Conservation (phyloP, 2,329 filamentous ascomycete genomes). For the Xylariaceae sp. region DNA sequence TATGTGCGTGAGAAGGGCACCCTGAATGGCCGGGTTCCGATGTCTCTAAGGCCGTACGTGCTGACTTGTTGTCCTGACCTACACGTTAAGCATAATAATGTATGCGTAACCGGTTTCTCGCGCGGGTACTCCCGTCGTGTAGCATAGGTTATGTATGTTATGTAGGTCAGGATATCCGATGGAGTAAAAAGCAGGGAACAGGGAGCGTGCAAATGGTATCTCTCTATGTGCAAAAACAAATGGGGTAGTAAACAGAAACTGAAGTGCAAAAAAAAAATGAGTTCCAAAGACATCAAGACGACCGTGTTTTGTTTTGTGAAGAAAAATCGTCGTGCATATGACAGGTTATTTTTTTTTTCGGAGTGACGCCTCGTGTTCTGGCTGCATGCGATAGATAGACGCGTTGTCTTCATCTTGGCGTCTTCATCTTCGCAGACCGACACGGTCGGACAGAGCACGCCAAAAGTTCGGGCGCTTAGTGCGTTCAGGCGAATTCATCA, state of each 20-base stretch:
- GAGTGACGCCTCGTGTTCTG: constrained; percentile 6
- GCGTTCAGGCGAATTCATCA: constrained; percentile 39
- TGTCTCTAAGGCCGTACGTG: constrained; percentile 19
- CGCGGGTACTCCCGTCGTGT: not conserved
- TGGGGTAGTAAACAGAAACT: constrained; percentile 14
- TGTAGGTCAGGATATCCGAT: not conserved
- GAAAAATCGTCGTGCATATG: constrained; percentile 18
- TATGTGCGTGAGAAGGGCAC: constrained; percentile 18
- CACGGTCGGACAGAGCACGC: constrained; percentile 32
- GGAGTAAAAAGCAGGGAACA: not conserved
- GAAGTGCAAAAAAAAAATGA: constrained; percentile 21
- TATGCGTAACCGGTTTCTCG: not conserved
- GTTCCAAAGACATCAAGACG: constrained; percentile 19
- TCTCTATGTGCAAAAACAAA: constrained; percentile 26
- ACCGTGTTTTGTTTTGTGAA: constrained; percentile 18
- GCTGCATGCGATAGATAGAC: constrained; percentile 9
- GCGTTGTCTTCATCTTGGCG: constrained; percentile 11
- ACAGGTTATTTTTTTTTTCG: constrained; percentile 10
- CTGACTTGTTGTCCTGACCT: constrained; percentile 15
- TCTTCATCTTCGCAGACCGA: constrained; percentile 27
- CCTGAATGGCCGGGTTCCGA: constrained; percentile 13
- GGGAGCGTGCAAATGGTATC: constrained; percentile 26
- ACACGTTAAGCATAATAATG: constrained; percentile 9
- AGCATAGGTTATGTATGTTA: not conserved
- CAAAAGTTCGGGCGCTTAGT: constrained; percentile 30